Evolutionary conservation across 345 rosid genomes (phyloP).

Genomic region (Citrus medica): DNA sequence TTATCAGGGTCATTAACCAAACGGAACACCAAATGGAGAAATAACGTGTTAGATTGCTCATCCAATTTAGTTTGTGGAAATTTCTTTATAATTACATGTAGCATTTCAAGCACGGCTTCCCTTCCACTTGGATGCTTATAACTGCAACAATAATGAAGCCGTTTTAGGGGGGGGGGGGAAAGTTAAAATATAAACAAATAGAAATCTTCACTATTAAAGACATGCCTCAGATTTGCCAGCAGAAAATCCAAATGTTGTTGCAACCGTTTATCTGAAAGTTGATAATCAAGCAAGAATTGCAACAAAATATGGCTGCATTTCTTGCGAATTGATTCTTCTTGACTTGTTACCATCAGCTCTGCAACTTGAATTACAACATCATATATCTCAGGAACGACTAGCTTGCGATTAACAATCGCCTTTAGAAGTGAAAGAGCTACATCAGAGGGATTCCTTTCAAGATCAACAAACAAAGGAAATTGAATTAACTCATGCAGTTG

Average conservation of each 20-base stretch:
- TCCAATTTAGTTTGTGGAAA: slow-evolving; percentile 54
- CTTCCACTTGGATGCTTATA: slow-evolving; percentile 85
- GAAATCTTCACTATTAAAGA: neutral
- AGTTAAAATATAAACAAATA: slow-evolving; percentile 4
- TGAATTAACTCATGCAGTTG: slow-evolving; percentile 62
- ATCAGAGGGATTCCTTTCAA: slow-evolving; percentile 66
- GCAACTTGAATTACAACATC: slow-evolving; percentile 60
- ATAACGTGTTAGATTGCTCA: slow-evolving; percentile 48
- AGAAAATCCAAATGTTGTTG: slow-evolving; percentile 64
- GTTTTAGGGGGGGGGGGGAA: neutral
- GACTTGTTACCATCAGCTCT: slow-evolving; percentile 85
- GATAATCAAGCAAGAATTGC: slow-evolving; percentile 73
- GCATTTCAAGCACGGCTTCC: slow-evolving; percentile 88
- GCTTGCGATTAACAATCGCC: slow-evolving; percentile 74
- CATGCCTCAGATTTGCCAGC: slow-evolving; percentile 67
- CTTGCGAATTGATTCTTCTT: slow-evolving; percentile 61
- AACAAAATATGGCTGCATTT: slow-evolving; percentile 73
- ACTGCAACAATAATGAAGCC: slow-evolving; percentile 36
- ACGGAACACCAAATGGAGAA: slow-evolving; percentile 51
- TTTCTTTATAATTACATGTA: slow-evolving; percentile 61
- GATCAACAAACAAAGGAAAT: slow-evolving; percentile 84
- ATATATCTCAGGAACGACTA: slow-evolving; percentile 83
- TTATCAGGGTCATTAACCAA: slow-evolving; percentile 64
- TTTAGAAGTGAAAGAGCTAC: slow-evolving; percentile 70
- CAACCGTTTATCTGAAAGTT: slow-evolving; percentile 56